phyloP scores from a whole-genome alignment of 2,329 filamentous ascomycete genomes.

The Biscogniauxia mediterranea region DNA sequence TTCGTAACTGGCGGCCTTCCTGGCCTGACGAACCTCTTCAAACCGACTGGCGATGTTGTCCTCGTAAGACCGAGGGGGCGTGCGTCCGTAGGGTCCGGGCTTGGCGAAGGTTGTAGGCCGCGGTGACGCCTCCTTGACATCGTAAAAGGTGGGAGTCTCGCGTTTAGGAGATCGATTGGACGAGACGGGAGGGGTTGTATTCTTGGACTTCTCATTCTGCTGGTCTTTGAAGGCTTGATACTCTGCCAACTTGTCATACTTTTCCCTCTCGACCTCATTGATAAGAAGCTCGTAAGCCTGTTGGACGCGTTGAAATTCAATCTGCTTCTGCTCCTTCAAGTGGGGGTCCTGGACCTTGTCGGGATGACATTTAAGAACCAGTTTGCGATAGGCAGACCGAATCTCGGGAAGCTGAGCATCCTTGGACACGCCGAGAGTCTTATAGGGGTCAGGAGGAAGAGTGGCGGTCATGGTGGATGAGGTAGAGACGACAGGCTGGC shows the following conservation, averaged over 20 bases:
- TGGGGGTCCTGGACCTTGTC: conserved; percentile 83
- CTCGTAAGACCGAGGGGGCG: conserved; percentile 44
- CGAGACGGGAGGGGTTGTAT: conserved; percentile 8
- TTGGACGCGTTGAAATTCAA: conserved; percentile 90
- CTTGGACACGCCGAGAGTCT: conserved; percentile 68
- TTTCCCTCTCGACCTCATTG: conserved; percentile 67
- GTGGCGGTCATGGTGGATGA: conserved; percentile 48
- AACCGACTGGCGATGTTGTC: conserved; percentile 41
- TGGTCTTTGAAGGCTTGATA: conserved; percentile 53
- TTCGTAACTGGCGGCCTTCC: conserved; percentile 47
- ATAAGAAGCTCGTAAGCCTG: conserved; percentile 88
- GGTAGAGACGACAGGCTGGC: conserved; percentile 12
- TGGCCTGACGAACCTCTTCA: conserved; percentile 44
- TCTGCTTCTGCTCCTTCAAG: conserved; percentile 73
- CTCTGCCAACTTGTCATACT: conserved; percentile 74
- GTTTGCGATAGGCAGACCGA: conserved; percentile 77
- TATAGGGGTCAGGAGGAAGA: conserved; percentile 73
- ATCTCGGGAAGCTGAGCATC: conserved; percentile 71
- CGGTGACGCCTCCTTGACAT: conserved; percentile 53
- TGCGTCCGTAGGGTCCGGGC: conserved; percentile 35
- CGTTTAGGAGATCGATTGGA: conserved; percentile 41
- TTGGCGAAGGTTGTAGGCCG: conserved; percentile 40
- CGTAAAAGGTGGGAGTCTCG: conserved; percentile 38
- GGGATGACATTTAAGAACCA: conserved; percentile 84
- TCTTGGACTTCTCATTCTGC: conserved; percentile 42